Percentiles rank a stretch among this genome's conserved stretches.
These are phyloP conservation scores for Fusarium tuaranense DNA, from an alignment of 2,329 filamentous ascomycete genomes.

Conservation along the genomic window DNA sequence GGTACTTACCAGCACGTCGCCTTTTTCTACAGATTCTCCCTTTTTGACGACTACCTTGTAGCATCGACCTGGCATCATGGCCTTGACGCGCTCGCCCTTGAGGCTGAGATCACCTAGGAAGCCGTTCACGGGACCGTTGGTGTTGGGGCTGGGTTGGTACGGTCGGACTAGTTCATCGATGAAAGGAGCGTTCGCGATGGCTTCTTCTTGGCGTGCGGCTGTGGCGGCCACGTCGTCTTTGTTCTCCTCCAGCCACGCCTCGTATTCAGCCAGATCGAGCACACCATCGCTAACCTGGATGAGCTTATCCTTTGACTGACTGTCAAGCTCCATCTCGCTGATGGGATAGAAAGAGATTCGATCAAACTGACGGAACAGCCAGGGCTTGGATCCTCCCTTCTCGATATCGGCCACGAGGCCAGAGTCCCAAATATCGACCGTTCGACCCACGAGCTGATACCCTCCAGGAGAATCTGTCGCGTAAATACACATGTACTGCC, in stretches of 20 bases:
- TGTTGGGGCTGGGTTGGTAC: slow-evolving; percentile 29
- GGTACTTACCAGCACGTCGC: slow-evolving; percentile 45
- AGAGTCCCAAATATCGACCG: slow-evolving; percentile 50
- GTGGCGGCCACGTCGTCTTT: slow-evolving; percentile 40
- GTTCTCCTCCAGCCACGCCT: slow-evolving; percentile 47
- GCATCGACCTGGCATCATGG: slow-evolving; percentile 50
- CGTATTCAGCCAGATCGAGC: slow-evolving; percentile 48
- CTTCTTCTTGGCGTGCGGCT: slow-evolving; percentile 35
- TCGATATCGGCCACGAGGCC: background rate
- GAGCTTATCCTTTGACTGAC: slow-evolving; percentile 38
- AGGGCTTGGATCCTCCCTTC: slow-evolving; percentile 30
- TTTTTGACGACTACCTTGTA: slow-evolving; percentile 48
- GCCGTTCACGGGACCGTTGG: background rate
- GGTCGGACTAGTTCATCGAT: slow-evolving; percentile 46
- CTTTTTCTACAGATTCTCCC: slow-evolving; percentile 41
- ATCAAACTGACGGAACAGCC: slow-evolving; percentile 49
- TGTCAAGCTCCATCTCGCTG: slow-evolving; percentile 45
- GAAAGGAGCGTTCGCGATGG: slow-evolving; percentile 45
- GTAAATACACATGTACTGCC: slow-evolving; percentile 55
- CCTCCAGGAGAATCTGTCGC: slow-evolving; percentile 52
- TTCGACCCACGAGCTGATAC: slow-evolving; percentile 53
- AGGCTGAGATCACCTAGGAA: background rate
- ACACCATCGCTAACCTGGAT: slow-evolving; percentile 42
- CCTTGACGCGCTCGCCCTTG: slow-evolving; percentile 43
- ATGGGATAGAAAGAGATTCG: slow-evolving; percentile 49